Base-by-base conservation (phyloP, 2,329 filamentous ascomycete species). In the Clonostachys rosea region DNA sequence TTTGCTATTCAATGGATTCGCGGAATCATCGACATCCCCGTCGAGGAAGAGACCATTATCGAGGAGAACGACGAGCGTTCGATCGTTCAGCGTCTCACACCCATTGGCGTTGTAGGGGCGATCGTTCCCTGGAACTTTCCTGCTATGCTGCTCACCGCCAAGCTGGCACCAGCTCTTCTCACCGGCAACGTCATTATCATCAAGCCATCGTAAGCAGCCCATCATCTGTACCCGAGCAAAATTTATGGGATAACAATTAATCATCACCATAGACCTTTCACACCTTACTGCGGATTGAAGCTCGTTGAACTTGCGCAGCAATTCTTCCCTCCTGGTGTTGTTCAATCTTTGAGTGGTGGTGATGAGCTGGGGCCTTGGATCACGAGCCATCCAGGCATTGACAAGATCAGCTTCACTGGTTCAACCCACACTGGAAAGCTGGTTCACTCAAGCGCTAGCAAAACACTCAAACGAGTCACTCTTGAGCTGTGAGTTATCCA, bases 341-440 rank as follows among this genome's bases (percentile, higher is more conserved):
- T 85, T 4, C 80, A 84, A 56, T 74, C 68, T 2, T 61, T 86
- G 7, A 76, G 76, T 45, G 82, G 82, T n/a, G 77, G 79, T 48
- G 79, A 84, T 52, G 65, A 71, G 43, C 72, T 86, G 11, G 81
- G 81, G 7, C 77, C 75, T 2, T 70, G 69, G 68, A 61, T 85
- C 50, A 80, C 76, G 1, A 58, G 56, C 13, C 81, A 85, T 56
- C 75, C 77, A 0, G 75, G 69, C 18, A 73, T 84, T 47, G 70
- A 74, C 51, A 85, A 82, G 69, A 76, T 86, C 62, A 73, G 68
- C 55, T 86, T 86, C 63, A 85, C 82, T 1, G 81, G 82, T 6
- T 82, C 77, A 14, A 77, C 70, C 36, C 67, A 69, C 1, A 83
- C 77, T 0, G 81, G 81, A 16, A 83, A 81, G 66, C 75, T 71